Conservation (phyloP, 768 basidiomycete genomes). For the Lentinus tigrinus region DNA sequence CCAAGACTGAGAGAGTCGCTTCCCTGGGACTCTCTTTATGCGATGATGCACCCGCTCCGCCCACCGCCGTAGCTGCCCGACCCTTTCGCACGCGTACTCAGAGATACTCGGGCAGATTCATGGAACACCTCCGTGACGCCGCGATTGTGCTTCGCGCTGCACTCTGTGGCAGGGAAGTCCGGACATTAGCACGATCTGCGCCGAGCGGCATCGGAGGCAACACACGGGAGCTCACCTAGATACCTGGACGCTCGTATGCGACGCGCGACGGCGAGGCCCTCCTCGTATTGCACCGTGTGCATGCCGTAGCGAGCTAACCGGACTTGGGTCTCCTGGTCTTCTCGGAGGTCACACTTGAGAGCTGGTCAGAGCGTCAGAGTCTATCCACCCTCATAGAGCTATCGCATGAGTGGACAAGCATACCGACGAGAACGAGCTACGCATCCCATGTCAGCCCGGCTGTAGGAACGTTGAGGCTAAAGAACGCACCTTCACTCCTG, state of each 20-base stretch:
- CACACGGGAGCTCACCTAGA: slow-evolving; percentile 57
- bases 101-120: slow-evolving; percentile 84
- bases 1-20: not conserved
- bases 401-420: slow-evolving; percentile 33
- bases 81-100: slow-evolving; percentile 72
- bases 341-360: slow-evolving; percentile 92
- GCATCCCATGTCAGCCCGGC: slow-evolving; percentile 3
- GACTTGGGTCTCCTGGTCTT: slow-evolving; percentile 72
- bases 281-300: slow-evolving; percentile 86
- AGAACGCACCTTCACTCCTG: slow-evolving; percentile 81
- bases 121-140: slow-evolving; percentile 93
- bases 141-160: slow-evolving; percentile 95
- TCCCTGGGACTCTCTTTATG: not conserved
- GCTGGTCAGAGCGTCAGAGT: slow-evolving; percentile 44
- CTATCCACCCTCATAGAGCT: not conserved
- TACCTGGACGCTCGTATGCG: slow-evolving; percentile 93
- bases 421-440: slow-evolving; percentile 87
- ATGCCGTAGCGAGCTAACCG: slow-evolving; percentile 67
- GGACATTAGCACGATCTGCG: not conserved
- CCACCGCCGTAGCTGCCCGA: slow-evolving; percentile 38
- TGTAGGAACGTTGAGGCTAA: not conserved
- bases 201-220: not conserved
- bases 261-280: slow-evolving; percentile 83
- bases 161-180: slow-evolving; percentile 54
- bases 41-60: slow-evolving; percentile 48